A percentile compares a stretch with the other conserved stretches of the same genome.
phyloP scores from a whole-genome alignment of 2,329 filamentous ascomycete species.

The Myriosclerotinia scirpicola region DNA sequence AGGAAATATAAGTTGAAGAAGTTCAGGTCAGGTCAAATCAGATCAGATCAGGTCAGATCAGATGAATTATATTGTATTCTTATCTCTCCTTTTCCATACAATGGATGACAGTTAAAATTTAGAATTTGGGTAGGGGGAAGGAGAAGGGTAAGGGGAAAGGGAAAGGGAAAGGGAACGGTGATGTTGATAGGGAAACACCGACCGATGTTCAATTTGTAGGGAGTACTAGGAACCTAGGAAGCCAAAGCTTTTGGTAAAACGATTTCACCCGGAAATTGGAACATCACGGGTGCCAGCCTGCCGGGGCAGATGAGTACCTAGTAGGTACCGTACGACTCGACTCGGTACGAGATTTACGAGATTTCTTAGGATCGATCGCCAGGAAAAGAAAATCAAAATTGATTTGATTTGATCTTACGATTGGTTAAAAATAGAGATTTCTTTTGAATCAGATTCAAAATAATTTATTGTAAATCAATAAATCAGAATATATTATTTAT shows the following conservation, averaged over 20 bases:
- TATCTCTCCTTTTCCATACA: neutral
- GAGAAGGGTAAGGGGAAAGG: neutral
- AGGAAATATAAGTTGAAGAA: neutral
- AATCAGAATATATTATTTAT: too few species aligned
- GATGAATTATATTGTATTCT: neutral
- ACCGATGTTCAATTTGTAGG: conserved; percentile 5
- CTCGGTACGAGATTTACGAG: too few species aligned
- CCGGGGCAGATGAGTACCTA: too few species aligned
- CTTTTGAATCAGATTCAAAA: conserved; percentile 5
- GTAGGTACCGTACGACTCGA: too few species aligned
- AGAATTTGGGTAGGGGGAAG: too few species aligned
- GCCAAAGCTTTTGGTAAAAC: neutral
- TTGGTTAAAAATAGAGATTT: conserved; percentile 12
- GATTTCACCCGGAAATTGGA: neutral
- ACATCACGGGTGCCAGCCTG: too few species aligned
- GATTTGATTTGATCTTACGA: neutral
- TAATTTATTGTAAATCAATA: conserved; percentile 3
- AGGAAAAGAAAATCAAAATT: neutral
- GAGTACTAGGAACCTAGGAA: too few species aligned
- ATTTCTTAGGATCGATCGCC: neutral
- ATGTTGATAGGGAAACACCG: conserved; percentile 8
- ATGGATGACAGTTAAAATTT: neutral
- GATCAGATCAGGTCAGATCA: too few species aligned
- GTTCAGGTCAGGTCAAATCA: neutral
- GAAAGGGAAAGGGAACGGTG: neutral